phyloP scores from a whole-genome alignment of 768 basidiomycete genomes.

The Boletus huronensis region DNA sequence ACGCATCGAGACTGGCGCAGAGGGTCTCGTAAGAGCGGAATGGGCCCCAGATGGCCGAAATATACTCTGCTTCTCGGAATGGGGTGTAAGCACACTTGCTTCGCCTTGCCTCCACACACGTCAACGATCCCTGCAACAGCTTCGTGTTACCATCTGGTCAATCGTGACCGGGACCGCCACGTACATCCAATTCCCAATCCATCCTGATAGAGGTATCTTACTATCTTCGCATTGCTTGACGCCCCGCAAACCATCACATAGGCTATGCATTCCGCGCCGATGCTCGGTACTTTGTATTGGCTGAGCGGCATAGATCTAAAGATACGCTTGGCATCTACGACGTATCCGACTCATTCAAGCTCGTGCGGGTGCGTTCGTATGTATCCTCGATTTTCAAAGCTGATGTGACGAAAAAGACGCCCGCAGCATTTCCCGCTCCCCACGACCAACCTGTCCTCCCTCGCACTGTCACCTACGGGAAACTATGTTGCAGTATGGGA shows the following conservation, averaged over 20 bases:
- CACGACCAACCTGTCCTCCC: constrained; percentile 65
- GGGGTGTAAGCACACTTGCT: constrained; percentile 66
- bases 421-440: constrained; percentile 79
- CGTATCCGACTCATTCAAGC: constrained; percentile 59
- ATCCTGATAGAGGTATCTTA: constrained; percentile 67
- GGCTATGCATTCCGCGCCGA: constrained; percentile 79
- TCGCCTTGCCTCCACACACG: not conserved
- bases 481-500: constrained; percentile 81
- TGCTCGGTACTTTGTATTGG: constrained; percentile 79
- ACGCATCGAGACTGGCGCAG: constrained; percentile 74
- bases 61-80: constrained; percentile 87
- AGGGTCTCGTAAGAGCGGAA: constrained; percentile 82
- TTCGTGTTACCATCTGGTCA: constrained; percentile 86
- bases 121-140: constrained; percentile 40
- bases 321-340: constrained; percentile 88
- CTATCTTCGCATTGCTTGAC: not conserved
- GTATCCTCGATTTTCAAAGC: constrained; percentile 8
- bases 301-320: constrained; percentile 87
- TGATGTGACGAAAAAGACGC: constrained; percentile 17
- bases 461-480: constrained; percentile 74
- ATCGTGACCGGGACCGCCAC: constrained; percentile 69
- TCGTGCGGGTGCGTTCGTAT: constrained; percentile 53
- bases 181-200: constrained; percentile 82
- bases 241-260: constrained; percentile 26
- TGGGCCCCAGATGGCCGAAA: constrained; percentile 87